phyloP scores from a whole-genome alignment of 169 alveolate genomes.

The Cryptosporidium ubiquitum region DNA sequence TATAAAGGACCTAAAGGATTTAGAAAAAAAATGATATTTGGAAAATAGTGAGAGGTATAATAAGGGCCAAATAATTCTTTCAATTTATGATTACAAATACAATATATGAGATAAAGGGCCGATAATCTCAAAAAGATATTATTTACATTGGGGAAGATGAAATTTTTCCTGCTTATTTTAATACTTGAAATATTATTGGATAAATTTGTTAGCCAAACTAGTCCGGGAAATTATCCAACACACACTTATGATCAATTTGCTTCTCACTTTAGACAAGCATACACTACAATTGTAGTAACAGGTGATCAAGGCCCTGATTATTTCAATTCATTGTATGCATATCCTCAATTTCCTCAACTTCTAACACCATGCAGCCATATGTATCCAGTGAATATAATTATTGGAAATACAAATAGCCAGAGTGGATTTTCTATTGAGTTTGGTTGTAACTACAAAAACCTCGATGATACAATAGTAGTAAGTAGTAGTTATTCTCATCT shows the following conservation, averaged over 20 bases:
- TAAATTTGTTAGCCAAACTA: background rate
- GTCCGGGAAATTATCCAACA: slow-evolving; percentile 38
- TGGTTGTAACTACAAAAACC: slow-evolving; percentile 11
- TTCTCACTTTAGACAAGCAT: slow-evolving; percentile 64
- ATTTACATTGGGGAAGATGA: background rate
- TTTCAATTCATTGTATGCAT: slow-evolving; percentile 37
- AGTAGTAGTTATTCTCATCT: slow-evolving; percentile 26
- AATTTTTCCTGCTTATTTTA: background rate
- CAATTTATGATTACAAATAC: background rate
- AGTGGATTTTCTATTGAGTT: slow-evolving; percentile 58
- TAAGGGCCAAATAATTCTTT: background rate
- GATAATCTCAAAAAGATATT: background rate
- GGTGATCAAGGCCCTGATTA: slow-evolving; percentile 72
- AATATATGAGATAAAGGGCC: slow-evolving; percentile 12
- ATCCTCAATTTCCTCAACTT: slow-evolving; percentile 58
- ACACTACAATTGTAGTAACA: slow-evolving; percentile 17
- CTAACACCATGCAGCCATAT: slow-evolving; percentile 58
- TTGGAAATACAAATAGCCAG: slow-evolving; percentile 62
- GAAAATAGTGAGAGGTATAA: background rate
- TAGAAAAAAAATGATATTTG: background rate
- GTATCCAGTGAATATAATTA: slow-evolving; percentile 50
- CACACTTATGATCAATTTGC: slow-evolving; percentile 33
- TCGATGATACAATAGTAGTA: slow-evolving; percentile 9
- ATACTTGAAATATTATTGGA: slow-evolving; percentile 4
- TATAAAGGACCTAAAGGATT: background rate